A percentile compares a stretch with the other conserved stretches of the same genome.
phyloP scores from a whole-genome alignment of 2,329 filamentous ascomycete species.

The Ascochyta rabiei region DNA sequence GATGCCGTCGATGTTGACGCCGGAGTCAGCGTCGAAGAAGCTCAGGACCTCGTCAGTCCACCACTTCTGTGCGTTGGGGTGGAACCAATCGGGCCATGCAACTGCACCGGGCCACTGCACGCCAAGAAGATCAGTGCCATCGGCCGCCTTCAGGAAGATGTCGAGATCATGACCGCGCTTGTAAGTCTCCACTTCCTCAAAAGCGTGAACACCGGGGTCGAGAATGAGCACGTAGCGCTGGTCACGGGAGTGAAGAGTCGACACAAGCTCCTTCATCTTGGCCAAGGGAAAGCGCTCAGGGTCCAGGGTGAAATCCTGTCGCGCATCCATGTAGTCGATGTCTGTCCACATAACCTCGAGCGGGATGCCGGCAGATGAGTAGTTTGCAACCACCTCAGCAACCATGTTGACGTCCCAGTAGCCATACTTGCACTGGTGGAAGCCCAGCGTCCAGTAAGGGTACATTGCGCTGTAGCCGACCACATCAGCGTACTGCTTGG shows the following conservation, averaged over 20 bases:
- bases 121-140: constrained; percentile 64
- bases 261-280: constrained; percentile 69
- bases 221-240: constrained; percentile 81
- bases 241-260: constrained; percentile 68
- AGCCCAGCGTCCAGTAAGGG: constrained; percentile 60
- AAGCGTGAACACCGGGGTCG: constrained; percentile 63
- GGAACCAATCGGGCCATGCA: constrained; percentile 79
- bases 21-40: constrained; percentile 68
- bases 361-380: constrained; percentile 68
- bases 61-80: constrained; percentile 66
- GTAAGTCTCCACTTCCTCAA: constrained; percentile 61
- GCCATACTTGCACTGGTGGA: constrained; percentile 60
- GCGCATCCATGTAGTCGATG: constrained; percentile 70
- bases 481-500: constrained; percentile 58
- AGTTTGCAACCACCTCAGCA: constrained; percentile 71
- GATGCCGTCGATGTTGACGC: constrained; percentile 76
- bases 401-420: constrained; percentile 66
- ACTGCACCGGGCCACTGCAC: constrained; percentile 80
- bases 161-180: constrained; percentile 65
- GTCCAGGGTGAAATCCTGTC: constrained; percentile 69
- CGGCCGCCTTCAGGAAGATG: constrained; percentile 59
- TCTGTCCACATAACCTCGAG: constrained; percentile 77
- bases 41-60: constrained; percentile 71
- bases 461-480: constrained; percentile 57
- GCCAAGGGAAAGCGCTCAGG: constrained; percentile 66